Evolutionary conservation across 2,329 filamentous ascomycete genomes (phyloP), one percentile per base, ranked within the genome.

Genomic region (Tolypocladium album): DNA sequence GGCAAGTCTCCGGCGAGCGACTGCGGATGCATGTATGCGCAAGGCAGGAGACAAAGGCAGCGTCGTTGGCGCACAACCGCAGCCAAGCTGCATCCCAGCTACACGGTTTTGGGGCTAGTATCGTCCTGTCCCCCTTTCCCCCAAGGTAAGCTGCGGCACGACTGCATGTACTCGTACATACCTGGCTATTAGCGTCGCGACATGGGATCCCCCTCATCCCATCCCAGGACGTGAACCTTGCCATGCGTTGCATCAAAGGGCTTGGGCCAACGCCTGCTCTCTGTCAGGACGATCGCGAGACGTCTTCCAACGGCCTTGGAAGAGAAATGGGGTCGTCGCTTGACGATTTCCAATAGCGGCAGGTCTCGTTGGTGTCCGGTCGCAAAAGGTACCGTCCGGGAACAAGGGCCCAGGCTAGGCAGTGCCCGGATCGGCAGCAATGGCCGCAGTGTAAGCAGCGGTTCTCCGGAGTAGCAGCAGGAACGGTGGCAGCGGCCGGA

Each of bases 151-250:
- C 55, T 43, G 55, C 39, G 55, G 55, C 38, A 45, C 40, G 39
- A 34, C 24, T 59, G 58, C 58, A 58, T 55, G 60, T 57, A n/a
- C n/a, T n/a, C n/a, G n/a, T n/a, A 42, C 27, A 31, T 31, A 31
- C 27, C 27, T 31, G 57, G 53, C 36, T 39, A 36, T 60, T 36
- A 36, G 59, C 59, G 61, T 60, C 61, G 45, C 42, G 47, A 42
- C 45, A 60, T 60, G 60, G 60, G 56, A 56, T 47, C 45, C 59
- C 53, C 53, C 39, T 43, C 36, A 39, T 45, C 45, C 40, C 56
- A 55, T 58, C 59, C 58, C 60, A 57, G 59, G 42, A 20, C 55
- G 38, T 36, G n/a, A 61, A 61, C 62, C 62, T 61, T 61, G 62
- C 47, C 58, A 20, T 47, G 58, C 59, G 61, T 64, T 52, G 60